Conservation (phyloP, 208 protist species). For the Trypanosoma rangeli region DNA sequence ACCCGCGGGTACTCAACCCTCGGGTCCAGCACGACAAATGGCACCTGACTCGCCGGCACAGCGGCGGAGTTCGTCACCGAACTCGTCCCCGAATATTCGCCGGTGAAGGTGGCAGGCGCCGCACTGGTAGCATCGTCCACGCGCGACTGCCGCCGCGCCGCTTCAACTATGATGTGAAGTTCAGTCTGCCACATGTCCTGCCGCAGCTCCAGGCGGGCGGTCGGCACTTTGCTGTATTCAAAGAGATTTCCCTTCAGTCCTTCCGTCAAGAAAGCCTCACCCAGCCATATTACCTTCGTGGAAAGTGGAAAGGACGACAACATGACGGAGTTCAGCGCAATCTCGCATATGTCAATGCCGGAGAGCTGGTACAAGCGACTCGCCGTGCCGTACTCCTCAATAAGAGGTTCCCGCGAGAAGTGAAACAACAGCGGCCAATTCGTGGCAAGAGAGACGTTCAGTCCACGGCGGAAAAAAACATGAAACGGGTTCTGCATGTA, state of each 20-base stretch:
- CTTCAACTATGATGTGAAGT: constrained; percentile 28
- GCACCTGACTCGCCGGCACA: constrained; percentile 26
- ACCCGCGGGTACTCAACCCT: constrained; percentile 68
- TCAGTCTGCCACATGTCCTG: constrained; percentile 71
- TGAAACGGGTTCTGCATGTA: constrained; percentile 97
- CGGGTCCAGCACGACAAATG: constrained; percentile 69
- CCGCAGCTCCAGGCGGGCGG: constrained; percentile 67
- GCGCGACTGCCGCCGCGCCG: constrained; percentile 1
- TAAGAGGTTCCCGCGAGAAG: constrained; percentile 94
- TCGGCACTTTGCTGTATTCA: constrained; percentile 73
- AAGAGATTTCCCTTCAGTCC: constrained; percentile 56
- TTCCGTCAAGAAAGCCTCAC: constrained; percentile 56
- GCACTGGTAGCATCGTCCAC: constrained; percentile 4
- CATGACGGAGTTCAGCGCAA: constrained; percentile 86
- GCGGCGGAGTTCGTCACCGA: not conserved
- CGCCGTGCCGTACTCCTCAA: constrained; percentile 94
- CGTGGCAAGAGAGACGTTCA: constrained; percentile 98
- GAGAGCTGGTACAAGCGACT: constrained; percentile 89
- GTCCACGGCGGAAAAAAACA: constrained; percentile 94
- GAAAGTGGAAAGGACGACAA: constrained; percentile 75
- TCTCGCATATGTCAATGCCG: constrained; percentile 91
- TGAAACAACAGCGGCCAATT: constrained; percentile 98
- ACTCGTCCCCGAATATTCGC: not conserved
- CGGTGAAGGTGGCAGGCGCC: not conserved
- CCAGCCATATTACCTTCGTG: constrained; percentile 62